These are phyloP conservation scores for Neonectria hederae DNA, from an alignment of 2,329 filamentous ascomycete genomes.

Conservation along the genomic window DNA sequence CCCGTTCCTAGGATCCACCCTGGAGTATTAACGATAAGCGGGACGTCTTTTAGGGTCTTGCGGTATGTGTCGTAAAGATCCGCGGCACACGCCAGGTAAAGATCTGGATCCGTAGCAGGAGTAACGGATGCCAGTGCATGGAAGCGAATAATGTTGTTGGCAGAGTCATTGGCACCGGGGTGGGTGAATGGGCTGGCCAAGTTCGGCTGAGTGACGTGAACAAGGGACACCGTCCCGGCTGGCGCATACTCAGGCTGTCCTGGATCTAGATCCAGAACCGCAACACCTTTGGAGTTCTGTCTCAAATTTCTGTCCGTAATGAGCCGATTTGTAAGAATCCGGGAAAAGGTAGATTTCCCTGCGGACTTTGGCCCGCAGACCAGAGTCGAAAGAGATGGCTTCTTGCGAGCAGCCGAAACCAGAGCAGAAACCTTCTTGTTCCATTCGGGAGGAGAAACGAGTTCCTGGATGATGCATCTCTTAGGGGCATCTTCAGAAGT, in stretches of 20 bases:
- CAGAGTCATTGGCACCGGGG: constrained; percentile 48
- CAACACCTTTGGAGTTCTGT: constrained; percentile 49
- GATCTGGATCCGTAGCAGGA: constrained; percentile 71
- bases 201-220: constrained; percentile 68
- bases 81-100: constrained; percentile 71
- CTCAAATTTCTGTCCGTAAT: constrained; percentile 55
- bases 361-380: constrained; percentile 76
- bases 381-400: constrained; percentile 57
- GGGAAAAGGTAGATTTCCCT: constrained; percentile 80
- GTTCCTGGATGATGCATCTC: constrained; percentile 60
- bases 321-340: constrained; percentile 72
- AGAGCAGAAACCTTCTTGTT: constrained; percentile 66
- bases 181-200: constrained; percentile 75
- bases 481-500: constrained; percentile 63
- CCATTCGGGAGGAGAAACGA: constrained; percentile 68
- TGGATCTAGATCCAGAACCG: constrained; percentile 79
- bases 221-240: constrained; percentile 74
- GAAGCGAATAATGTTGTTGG: constrained; percentile 60
- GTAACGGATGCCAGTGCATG: constrained; percentile 74
- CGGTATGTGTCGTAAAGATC: constrained; percentile 71
- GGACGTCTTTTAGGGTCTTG: constrained; percentile 54
- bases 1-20: constrained; percentile 79
- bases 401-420: constrained; percentile 45
- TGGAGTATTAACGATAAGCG: constrained; percentile 77
- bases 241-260: constrained; percentile 80